Evolutionary conservation across 139 green algal genomes (phyloP).

Genomic region (Coccomyxa sp.): DNA sequence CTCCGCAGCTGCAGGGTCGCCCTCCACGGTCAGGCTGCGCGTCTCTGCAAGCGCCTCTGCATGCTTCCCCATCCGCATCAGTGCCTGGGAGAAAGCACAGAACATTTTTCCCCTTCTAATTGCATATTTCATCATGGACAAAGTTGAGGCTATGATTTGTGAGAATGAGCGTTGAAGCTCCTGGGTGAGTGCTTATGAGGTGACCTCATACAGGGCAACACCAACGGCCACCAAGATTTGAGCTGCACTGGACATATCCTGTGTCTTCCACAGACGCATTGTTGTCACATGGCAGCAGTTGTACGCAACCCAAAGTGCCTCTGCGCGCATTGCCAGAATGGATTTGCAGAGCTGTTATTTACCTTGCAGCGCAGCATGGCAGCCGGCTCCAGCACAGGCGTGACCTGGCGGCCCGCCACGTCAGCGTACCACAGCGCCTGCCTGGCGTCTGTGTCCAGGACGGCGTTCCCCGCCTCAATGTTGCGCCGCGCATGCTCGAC

Average conservation of each 20-base stretch:
- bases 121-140: not conserved
- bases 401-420: slow-evolving; percentile 7
- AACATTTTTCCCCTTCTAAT: not conserved
- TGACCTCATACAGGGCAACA: not conserved
- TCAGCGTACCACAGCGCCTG: slow-evolving; percentile 21
- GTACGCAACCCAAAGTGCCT: not conserved
- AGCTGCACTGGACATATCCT: not conserved
- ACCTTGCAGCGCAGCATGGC: slow-evolving; percentile 7
- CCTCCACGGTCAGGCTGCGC: slow-evolving; percentile 19
- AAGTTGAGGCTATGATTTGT: not conserved
- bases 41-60: slow-evolving; percentile 29
- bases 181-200: not conserved
- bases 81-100: not conserved
- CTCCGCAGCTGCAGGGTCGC: slow-evolving; percentile 20
- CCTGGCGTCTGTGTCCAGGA: slow-evolving; percentile 2
- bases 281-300: not conserved
- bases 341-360: not conserved
- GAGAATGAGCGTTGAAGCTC: not conserved
- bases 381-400: slow-evolving; percentile 17
- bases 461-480: not conserved
- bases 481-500: not conserved
- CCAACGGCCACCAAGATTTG: not conserved
- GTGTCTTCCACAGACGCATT: not conserved
- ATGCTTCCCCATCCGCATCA: slow-evolving; percentile 6
- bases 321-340: not conserved